A percentile compares a stretch with the other conserved stretches of the same genome.
Conservation (phyloP, 2,329 filamentous ascomycete species). For the Magnaporthales sp. region DNA sequence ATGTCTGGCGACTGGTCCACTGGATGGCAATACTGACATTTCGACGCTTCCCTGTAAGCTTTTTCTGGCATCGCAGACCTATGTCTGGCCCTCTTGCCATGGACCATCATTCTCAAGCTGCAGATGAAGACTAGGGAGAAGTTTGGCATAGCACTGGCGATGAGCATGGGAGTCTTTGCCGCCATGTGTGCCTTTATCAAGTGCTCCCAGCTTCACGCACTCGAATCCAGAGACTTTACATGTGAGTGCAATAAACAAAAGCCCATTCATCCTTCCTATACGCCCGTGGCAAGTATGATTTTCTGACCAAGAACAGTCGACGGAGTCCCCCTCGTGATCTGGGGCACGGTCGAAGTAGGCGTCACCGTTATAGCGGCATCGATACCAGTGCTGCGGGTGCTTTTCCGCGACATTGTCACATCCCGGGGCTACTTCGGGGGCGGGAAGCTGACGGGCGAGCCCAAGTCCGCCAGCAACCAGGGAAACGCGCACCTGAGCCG, state of each 20-base stretch:
- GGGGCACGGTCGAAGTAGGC: slow-evolving; percentile 21
- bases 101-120: slow-evolving; percentile 20
- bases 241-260: slow-evolving; percentile 13
- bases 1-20: too few relatives aligned
- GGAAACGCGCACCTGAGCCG: neutral
- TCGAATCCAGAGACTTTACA: neutral
- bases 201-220: neutral
- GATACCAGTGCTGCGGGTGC: slow-evolving; percentile 20
- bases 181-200: neutral
- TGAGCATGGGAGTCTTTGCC: slow-evolving; percentile 20
- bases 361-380: slow-evolving; percentile 24
- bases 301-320: too few relatives aligned
- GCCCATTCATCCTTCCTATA: too few relatives aligned
- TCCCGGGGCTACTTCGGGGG: neutral
- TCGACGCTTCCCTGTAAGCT: neutral
- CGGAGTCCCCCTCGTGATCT: slow-evolving; percentile 14
- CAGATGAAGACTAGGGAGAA: slow-evolving; percentile 23
- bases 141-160: slow-evolving; percentile 23
- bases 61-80: slow-evolving; percentile 13
- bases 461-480: neutral
- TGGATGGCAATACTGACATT: neutral
- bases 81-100: slow-evolving; percentile 24
- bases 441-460: neutral
- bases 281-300: too few relatives aligned
- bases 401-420: slow-evolving; percentile 10